Conservation (phyloP, 768 basidiomycete species). For the Leccinum truebloodii region DNA sequence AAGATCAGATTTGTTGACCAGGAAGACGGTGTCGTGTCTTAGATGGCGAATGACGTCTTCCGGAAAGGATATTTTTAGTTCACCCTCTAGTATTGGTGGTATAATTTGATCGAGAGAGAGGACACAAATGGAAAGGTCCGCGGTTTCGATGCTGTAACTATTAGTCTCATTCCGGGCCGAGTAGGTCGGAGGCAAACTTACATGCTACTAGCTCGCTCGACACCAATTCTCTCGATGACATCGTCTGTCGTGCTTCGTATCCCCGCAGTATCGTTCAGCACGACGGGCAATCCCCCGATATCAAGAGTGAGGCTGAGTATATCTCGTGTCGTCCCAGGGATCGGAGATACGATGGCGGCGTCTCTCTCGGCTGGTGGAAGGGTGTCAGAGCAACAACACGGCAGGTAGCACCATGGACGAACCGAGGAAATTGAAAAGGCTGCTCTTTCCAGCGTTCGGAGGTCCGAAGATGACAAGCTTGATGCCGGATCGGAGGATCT, state of each 20-base stretch:
- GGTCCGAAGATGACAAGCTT: slow-evolving; percentile 88
- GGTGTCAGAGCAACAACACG: neutral
- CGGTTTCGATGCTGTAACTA: slow-evolving; percentile 54
- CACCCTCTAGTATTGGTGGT: slow-evolving; percentile 1
- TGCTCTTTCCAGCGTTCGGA: slow-evolving; percentile 94
- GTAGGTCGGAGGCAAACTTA: slow-evolving; percentile 38
- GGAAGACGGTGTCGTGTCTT: slow-evolving; percentile 57
- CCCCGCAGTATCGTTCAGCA: slow-evolving; percentile 86
- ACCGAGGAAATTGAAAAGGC: slow-evolving; percentile 84
- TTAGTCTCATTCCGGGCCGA: neutral
- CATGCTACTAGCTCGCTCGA: slow-evolving; percentile 71
- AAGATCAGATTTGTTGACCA: slow-evolving; percentile 82
- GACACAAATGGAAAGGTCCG: slow-evolving; percentile 81
- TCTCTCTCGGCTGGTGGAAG: slow-evolving; percentile 70
- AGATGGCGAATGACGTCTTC: slow-evolving; percentile 50
- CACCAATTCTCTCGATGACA: slow-evolving; percentile 77
- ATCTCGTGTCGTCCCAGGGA: slow-evolving; percentile 90
- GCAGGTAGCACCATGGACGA: slow-evolving; percentile 7
- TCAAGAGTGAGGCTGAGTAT: slow-evolving; percentile 84
- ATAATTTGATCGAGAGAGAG: slow-evolving; percentile 62
- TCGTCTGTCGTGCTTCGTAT: slow-evolving; percentile 64
- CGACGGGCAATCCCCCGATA: slow-evolving; percentile 82
- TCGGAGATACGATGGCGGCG: slow-evolving; percentile 85
- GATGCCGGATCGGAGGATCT: slow-evolving; percentile 81
- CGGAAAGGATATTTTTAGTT: slow-evolving; percentile 39